A percentile compares a stretch with the other conserved stretches of the same genome.
Conservation (phyloP, 2,329 filamentous ascomycete species). For the Colletotrichum sp. region DNA sequence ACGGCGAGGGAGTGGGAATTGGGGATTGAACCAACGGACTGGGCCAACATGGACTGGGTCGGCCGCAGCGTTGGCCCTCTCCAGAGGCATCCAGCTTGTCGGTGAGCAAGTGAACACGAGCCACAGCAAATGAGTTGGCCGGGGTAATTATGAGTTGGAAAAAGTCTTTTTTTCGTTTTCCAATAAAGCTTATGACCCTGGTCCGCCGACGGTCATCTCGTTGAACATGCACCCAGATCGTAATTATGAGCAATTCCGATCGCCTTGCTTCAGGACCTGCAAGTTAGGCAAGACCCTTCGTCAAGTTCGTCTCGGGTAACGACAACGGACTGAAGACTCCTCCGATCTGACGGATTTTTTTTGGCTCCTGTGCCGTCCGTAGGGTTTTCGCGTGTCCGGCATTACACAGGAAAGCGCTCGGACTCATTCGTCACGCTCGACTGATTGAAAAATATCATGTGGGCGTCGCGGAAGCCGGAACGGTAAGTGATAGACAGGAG, state of each 20-base stretch:
- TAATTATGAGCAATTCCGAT: neutral
- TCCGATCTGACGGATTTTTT: neutral
- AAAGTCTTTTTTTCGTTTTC: neutral
- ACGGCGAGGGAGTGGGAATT: slow-evolving; percentile 9
- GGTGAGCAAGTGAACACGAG: slow-evolving; percentile 17
- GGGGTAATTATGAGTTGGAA: slow-evolving; percentile 9
- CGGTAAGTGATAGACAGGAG: slow-evolving; percentile 12
- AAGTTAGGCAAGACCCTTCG: neutral
- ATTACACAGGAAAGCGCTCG: neutral
- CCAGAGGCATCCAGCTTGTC: slow-evolving; percentile 16
- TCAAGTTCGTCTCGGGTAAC: neutral
- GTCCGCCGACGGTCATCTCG: neutral
- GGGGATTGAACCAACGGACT: slow-evolving; percentile 15
- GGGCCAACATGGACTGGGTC: slow-evolving; percentile 4
- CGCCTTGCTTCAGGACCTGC: neutral
- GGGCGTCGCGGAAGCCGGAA: slow-evolving; percentile 16
- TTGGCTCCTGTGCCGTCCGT: neutral
- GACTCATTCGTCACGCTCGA: neutral
- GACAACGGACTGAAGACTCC: neutral
- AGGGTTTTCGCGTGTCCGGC: neutral
- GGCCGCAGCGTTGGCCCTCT: slow-evolving; percentile 7
- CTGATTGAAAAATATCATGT: neutral
- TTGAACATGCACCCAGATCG: neutral
- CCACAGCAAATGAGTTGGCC: slow-evolving; percentile 16
- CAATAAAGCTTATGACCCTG: neutral